Conservation (phyloP, 78 protist species). For the Kipferlia bialata region DNA sequence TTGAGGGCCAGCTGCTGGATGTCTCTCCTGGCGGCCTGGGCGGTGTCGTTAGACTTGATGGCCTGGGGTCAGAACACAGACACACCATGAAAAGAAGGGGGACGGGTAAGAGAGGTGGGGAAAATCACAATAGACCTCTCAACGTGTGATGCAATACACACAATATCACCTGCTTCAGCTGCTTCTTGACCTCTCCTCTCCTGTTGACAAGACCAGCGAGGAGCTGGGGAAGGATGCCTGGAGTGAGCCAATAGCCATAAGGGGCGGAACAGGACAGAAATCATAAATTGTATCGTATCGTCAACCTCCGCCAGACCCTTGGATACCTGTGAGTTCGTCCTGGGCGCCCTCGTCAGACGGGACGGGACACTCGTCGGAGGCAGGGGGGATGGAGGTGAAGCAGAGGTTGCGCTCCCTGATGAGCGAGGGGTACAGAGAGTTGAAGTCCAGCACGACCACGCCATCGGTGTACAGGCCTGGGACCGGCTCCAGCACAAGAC, state of each 20-base stretch:
- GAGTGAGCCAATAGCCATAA: constrained; percentile 7
- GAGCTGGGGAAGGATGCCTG: constrained; percentile 34
- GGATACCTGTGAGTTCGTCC: background rate
- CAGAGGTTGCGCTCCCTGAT: constrained; percentile 92
- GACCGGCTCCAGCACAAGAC: constrained; percentile 86
- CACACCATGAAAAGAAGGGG: too few relatives aligned
- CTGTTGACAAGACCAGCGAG: constrained; percentile 7
- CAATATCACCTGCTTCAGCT: constrained; percentile 12
- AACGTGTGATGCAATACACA: too few relatives aligned
- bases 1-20: constrained; percentile 63
- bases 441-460: constrained; percentile 92
- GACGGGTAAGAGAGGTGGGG: too few relatives aligned
- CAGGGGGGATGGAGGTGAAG: constrained; percentile 95
- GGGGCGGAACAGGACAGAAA: background rate
- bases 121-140: too few relatives aligned
- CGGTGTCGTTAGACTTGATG: too few relatives aligned
- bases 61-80: too few relatives aligned
- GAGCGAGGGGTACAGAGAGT: constrained; percentile 95
- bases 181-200: constrained; percentile 17
- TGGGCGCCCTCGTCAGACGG: background rate
- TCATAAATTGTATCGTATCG: too few relatives aligned
- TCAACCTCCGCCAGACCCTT: constrained; percentile 42
- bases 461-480: constrained; percentile 72
- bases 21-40: too few relatives aligned
- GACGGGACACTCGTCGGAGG: background rate